Evolutionary conservation across 495 filamentous ascomycete species (phyloP).

Genomic region (Aspergillus sclerotiicarbonarius): DNA sequence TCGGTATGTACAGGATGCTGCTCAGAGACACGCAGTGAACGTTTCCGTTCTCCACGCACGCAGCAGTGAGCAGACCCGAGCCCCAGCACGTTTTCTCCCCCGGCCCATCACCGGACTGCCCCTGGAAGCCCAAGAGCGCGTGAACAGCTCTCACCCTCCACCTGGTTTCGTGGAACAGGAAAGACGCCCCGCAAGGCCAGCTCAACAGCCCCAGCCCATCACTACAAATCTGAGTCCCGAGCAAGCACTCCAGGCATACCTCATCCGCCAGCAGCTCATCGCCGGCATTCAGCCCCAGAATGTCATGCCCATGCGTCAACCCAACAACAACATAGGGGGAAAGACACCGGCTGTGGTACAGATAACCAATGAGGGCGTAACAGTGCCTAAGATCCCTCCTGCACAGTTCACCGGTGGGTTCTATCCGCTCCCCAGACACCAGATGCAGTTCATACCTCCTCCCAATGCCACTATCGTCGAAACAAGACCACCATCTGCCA

Average conservation of each 20-base stretch:
- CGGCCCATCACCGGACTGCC: too few species aligned
- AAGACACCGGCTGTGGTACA: constrained; percentile 16
- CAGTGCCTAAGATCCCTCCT: constrained; percentile 20
- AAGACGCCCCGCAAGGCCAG: not conserved
- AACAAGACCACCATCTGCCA: too few species aligned
- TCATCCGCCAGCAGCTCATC: constrained; percentile 32
- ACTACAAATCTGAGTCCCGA: not conserved
- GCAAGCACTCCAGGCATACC: constrained; percentile 25
- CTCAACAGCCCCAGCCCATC: not conserved
- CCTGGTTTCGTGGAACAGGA: too few species aligned
- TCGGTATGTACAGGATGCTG: too few species aligned
- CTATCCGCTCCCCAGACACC: constrained; percentile 4
- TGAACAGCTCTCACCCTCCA: too few species aligned
- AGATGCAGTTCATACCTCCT: too few species aligned
- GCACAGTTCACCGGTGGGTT: constrained; percentile 20
- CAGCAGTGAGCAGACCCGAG: too few species aligned
- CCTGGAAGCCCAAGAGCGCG: too few species aligned
- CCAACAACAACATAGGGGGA: not conserved
- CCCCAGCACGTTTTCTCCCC: too few species aligned
- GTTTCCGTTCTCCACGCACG: too few species aligned
- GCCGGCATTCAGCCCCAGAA: constrained; percentile 29
- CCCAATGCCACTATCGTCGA: too few species aligned
- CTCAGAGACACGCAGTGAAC: too few species aligned
- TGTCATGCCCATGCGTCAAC: constrained; percentile 19
- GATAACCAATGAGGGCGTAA: constrained; percentile 17